phyloP scores from a whole-genome alignment of 106 monocot species.

The Dendrobium chrysotoxum region DNA sequence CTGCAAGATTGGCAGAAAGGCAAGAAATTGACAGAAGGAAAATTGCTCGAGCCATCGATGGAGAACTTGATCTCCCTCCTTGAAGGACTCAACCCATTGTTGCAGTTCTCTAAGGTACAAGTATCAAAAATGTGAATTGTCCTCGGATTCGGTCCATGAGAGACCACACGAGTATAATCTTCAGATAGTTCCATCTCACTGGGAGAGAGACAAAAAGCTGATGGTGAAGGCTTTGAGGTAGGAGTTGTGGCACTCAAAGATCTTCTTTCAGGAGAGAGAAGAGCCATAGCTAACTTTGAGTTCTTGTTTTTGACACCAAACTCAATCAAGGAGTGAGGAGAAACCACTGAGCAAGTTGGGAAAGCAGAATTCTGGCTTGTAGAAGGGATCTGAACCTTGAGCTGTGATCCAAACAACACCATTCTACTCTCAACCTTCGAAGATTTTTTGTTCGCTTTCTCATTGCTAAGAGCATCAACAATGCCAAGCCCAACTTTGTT shows the following conservation, averaged over 20 bases:
- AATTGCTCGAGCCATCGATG: not conserved
- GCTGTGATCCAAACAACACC: constrained; percentile 64
- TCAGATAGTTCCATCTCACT: constrained; percentile 58
- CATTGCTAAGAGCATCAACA: constrained; percentile 44
- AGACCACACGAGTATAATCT: constrained; percentile 71
- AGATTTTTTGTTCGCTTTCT: constrained; percentile 6
- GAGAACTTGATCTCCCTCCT: not conserved
- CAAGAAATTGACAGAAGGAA: constrained; percentile 27
- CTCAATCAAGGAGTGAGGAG: constrained; percentile 36
- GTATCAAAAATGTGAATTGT: constrained; percentile 63
- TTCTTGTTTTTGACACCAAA: constrained; percentile 57
- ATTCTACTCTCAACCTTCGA: constrained; percentile 32
- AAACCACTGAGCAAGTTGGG: not conserved
- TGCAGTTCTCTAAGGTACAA: constrained; percentile 38
- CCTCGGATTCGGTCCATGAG: constrained; percentile 50
- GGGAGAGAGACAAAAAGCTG: constrained; percentile 2
- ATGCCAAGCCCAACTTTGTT: constrained; percentile 32
- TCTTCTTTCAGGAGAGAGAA: constrained; percentile 32
- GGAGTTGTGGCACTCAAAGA: not conserved
- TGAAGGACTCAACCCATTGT: constrained; percentile 4
- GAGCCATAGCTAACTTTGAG: constrained; percentile 23
- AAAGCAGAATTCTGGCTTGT: not conserved
- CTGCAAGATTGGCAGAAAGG: constrained; percentile 58
- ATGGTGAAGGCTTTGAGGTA: not conserved
- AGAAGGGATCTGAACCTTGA: constrained; percentile 61